These are phyloP conservation scores for Fusarium neocosmosporiellum DNA, from an alignment of 2,329 filamentous ascomycete genomes.

Conservation along the genomic window DNA sequence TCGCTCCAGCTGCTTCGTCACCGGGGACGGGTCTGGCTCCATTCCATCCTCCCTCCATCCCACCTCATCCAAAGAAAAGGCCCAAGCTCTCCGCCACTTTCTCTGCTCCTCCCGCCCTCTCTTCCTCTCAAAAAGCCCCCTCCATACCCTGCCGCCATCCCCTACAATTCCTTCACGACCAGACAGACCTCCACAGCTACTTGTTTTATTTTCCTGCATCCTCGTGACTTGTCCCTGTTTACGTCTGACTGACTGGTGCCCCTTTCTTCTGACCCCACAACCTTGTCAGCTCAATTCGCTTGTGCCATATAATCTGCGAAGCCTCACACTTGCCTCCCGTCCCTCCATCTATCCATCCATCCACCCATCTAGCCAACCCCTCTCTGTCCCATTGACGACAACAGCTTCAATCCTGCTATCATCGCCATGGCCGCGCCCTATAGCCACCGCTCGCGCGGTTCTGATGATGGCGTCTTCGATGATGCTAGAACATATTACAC, in stretches of 20 bases:
- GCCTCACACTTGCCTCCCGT: constrained; percentile 2
- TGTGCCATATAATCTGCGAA: constrained; percentile 12
- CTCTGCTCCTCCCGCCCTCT: constrained; percentile 25
- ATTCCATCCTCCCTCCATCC: constrained; percentile 31
- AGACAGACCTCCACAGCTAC: background rate
- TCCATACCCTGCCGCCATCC: constrained; percentile 37
- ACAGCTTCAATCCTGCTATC: constrained; percentile 14
- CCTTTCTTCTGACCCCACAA: constrained; percentile 13
- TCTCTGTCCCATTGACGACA: constrained; percentile 9
- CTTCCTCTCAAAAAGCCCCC: constrained; percentile 24
- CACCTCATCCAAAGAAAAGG: constrained; percentile 6
- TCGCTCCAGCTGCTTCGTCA: constrained; percentile 22
- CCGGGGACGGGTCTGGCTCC: constrained; percentile 24
- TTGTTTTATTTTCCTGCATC: constrained; percentile 30
- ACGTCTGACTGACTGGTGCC: constrained; percentile 16
- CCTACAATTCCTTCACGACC: constrained; percentile 26
- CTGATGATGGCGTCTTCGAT: constrained; percentile 63
- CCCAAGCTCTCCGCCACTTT: constrained; percentile 44
- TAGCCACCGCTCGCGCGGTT: constrained; percentile 49
- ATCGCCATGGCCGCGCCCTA: constrained; percentile 44
- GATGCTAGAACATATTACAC: constrained; percentile 71
- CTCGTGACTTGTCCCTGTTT: constrained; percentile 29
- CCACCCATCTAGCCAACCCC: constrained; percentile 1
- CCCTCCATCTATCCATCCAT: constrained; percentile 1
- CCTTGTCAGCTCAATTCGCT: constrained; percentile 23